phyloP scores from a whole-genome alignment of 139 green algal genomes.

The Chlamydomonas sp. region DNA sequence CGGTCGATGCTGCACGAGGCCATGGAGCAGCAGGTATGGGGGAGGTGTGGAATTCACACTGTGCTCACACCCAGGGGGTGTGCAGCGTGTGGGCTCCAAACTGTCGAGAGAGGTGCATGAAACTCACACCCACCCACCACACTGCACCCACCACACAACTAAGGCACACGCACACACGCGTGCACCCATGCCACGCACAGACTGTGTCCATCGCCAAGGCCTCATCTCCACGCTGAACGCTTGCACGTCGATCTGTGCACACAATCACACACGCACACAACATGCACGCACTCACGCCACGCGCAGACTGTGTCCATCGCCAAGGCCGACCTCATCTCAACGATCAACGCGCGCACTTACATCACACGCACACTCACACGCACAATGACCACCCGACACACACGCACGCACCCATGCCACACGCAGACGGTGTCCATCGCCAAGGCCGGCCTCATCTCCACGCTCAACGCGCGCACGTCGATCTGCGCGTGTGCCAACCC shows the following conservation, averaged over 20 bases:
- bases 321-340: slow-evolving; percentile 98
- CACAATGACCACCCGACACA: too few species aligned
- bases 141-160: too few species aligned
- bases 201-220: slow-evolving; percentile 96
- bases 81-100: too few species aligned
- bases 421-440: slow-evolving; percentile 92
- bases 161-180: too few species aligned
- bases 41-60: too few species aligned
- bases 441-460: slow-evolving; percentile 97
- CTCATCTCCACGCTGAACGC: slow-evolving; percentile 97
- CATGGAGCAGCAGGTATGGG: slow-evolving; percentile 85
- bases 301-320: slow-evolving; percentile 92
- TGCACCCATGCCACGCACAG: slow-evolving; percentile 43
- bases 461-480: slow-evolving; percentile 91
- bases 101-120: too few species aligned
- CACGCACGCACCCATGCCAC: background rate
- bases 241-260: slow-evolving; percentile 76
- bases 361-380: too few species aligned
- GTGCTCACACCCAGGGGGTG: too few species aligned
- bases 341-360: slow-evolving; percentile 93
- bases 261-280: too few species aligned
- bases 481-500: slow-evolving; percentile 67
- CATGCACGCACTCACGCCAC: too few species aligned
- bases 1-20: slow-evolving; percentile 87
- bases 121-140: too few species aligned